Conservation (phyloP, 352 stramenopile genomes). For the Globisporangium nagaii region DNA sequence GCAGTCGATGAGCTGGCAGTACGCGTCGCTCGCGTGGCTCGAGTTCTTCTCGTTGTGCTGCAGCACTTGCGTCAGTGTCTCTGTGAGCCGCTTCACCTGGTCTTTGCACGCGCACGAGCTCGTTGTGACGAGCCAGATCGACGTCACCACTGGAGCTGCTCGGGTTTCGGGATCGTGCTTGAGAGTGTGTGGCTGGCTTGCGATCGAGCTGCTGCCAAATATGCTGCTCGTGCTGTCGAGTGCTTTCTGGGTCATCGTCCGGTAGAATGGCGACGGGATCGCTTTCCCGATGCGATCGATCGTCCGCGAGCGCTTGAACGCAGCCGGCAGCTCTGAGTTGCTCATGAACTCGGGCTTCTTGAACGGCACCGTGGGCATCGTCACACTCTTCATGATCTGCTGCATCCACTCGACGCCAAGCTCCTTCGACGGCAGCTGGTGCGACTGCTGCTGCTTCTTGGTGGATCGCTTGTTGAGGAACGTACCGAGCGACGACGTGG, state of each 20-base stretch:
- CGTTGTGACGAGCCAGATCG: slow-evolving; percentile 37
- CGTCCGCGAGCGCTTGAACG: slow-evolving; percentile 37
- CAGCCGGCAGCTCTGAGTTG: slow-evolving; percentile 1
- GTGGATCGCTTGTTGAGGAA: slow-evolving; percentile 9
- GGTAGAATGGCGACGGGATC: slow-evolving; percentile 20
- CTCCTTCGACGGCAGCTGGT: slow-evolving; percentile 12
- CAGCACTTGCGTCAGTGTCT: slow-evolving; percentile 16
- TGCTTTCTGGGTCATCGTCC: slow-evolving; percentile 35
- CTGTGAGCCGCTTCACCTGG: slow-evolving; percentile 16
- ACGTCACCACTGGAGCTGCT: slow-evolving; percentile 11
- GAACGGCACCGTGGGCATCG: slow-evolving; percentile 9
- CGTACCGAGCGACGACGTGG: slow-evolving; percentile 25
- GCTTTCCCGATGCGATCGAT: slow-evolving; percentile 25
- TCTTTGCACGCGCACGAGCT: slow-evolving; percentile 22
- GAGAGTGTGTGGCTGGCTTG: neutral
- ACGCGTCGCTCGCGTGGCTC: slow-evolving; percentile 16
- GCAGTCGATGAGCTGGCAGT: slow-evolving; percentile 34
- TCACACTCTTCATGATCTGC: slow-evolving; percentile 19
- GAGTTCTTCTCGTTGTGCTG: slow-evolving; percentile 16
- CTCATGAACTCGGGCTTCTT: slow-evolving; percentile 12
- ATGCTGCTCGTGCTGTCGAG: slow-evolving; percentile 12
- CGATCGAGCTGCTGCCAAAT: too few relatives aligned
- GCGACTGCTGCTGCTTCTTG: too few relatives aligned
- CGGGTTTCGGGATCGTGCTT: slow-evolving; percentile 3
- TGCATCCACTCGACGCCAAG: slow-evolving; percentile 23